A percentile compares a stretch with the other conserved stretches of the same genome.
Evolutionary conservation across 208 protist species (phyloP).

Genomic region (Leishmania mexicana): DNA sequence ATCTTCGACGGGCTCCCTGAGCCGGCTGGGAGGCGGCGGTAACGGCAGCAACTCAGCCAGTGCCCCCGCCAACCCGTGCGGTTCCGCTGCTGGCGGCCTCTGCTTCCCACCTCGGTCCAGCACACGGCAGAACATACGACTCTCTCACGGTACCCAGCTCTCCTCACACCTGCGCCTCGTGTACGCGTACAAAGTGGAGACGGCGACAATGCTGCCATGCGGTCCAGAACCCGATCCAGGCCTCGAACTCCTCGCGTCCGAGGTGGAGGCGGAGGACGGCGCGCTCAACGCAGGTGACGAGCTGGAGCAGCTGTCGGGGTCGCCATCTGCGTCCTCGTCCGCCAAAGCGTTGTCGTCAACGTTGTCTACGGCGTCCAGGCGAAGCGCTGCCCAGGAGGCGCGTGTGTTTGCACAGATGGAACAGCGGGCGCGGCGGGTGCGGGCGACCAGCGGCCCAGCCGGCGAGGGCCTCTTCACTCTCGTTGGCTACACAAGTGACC

Average conservation of each 20-base stretch:
- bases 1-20: not conserved
- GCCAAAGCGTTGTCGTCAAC: not conserved
- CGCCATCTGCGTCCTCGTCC: not conserved
- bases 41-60: constrained; percentile 4
- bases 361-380: not conserved
- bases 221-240: not conserved
- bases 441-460: constrained; percentile 27
- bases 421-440: constrained; percentile 24
- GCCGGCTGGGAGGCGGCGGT: constrained; percentile 8
- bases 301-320: not conserved
- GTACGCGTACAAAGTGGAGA: constrained; percentile 41
- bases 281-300: constrained; percentile 1
- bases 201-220: not conserved
- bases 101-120: constrained; percentile 67
- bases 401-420: constrained; percentile 33
- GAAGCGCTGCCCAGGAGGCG: constrained; percentile 3
- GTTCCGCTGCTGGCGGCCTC: constrained; percentile 25
- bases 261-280: not conserved
- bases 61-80: not conserved
- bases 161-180: constrained; percentile 62
- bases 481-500: constrained; percentile 80
- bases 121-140: constrained; percentile 71
- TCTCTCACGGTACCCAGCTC: constrained; percentile 58
- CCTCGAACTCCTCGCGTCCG: not conserved
- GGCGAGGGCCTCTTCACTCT: constrained; percentile 67